These are phyloP conservation scores for Aspergillus sp. DNA, from an alignment of 2,329 filamentous ascomycete species.

Conservation along the genomic window DNA sequence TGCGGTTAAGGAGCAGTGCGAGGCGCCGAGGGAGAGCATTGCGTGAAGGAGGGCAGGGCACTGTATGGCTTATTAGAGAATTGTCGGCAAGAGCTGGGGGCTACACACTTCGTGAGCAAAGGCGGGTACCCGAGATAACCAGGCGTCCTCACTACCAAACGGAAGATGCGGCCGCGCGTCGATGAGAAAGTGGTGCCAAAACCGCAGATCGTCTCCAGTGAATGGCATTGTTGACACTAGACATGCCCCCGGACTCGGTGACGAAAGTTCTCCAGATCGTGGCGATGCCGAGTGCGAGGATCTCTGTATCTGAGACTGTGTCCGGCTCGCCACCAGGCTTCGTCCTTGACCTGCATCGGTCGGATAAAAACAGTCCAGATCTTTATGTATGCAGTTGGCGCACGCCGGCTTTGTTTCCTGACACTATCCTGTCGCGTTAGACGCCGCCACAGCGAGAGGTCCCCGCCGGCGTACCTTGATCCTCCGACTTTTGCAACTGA, in stretches of 20 bases:
- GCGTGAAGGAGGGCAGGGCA: slow-evolving; percentile 72
- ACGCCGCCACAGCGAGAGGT: not conserved
- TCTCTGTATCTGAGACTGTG: not conserved
- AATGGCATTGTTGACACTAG: slow-evolving; percentile 2
- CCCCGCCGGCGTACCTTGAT: slow-evolving; percentile 47
- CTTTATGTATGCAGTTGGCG: slow-evolving; percentile 42
- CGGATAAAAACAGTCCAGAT: slow-evolving; percentile 39
- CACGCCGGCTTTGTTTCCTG: slow-evolving; percentile 45
- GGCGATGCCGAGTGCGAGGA: not conserved
- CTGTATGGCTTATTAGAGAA: slow-evolving; percentile 24
- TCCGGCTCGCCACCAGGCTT: not conserved
- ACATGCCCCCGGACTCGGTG: not conserved
- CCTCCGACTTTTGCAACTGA: slow-evolving; percentile 48
- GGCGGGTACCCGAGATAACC: slow-evolving; percentile 11
- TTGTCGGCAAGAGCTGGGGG: not conserved
- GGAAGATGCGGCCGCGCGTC: slow-evolving; percentile 16
- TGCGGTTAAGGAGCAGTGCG: slow-evolving; percentile 58
- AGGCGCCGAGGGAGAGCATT: slow-evolving; percentile 69
- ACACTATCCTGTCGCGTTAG: slow-evolving; percentile 28
- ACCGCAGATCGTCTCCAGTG: slow-evolving; percentile 17
- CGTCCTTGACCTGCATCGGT: slow-evolving; percentile 20
- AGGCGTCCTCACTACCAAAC: slow-evolving; percentile 12
- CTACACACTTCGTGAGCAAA: slow-evolving; percentile 14
- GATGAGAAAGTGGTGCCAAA: slow-evolving; percentile 18
- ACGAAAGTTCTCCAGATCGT: not conserved